Evolutionary conservation across 1,284 basidiomycete species (phyloP).

Genomic region (Fomitiporia mediterranea): DNA sequence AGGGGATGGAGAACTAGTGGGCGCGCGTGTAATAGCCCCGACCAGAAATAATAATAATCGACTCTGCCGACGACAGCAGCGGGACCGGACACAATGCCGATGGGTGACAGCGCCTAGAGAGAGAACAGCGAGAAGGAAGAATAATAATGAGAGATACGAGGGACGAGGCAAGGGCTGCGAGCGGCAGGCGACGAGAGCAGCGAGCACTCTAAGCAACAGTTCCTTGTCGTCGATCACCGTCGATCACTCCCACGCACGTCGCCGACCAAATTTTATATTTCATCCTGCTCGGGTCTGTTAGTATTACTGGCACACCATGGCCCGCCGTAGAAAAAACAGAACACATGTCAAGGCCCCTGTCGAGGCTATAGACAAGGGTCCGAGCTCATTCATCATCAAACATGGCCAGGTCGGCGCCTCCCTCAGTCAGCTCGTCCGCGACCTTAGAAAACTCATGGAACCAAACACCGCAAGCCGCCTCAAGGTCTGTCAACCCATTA

Average conservation of each 20-base stretch:
- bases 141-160: background rate
- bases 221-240: background rate
- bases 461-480: slow-evolving; percentile 94
- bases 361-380: slow-evolving; percentile 37
- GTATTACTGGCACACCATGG: too few relatives aligned
- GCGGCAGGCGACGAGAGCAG: background rate
- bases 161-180: background rate
- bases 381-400: slow-evolving; percentile 89
- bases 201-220: background rate
- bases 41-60: background rate
- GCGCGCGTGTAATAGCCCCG: background rate
- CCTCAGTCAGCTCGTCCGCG: slow-evolving; percentile 85
- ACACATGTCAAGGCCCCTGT: slow-evolving; percentile 73
- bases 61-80: background rate
- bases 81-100: background rate
- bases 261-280: background rate
- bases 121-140: slow-evolving; percentile 2
- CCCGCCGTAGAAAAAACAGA: slow-evolving; percentile 76
- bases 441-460: slow-evolving; percentile 95
- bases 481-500: slow-evolving; percentile 48
- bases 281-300: too few relatives aligned
- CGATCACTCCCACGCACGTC: background rate
- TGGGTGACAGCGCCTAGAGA: background rate
- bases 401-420: slow-evolving; percentile 89
- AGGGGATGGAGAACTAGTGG: background rate